These are phyloP conservation scores for Apophysomyces elegans DNA, from an alignment of 371 early-diverging fungal species.

Conservation along the genomic window DNA sequence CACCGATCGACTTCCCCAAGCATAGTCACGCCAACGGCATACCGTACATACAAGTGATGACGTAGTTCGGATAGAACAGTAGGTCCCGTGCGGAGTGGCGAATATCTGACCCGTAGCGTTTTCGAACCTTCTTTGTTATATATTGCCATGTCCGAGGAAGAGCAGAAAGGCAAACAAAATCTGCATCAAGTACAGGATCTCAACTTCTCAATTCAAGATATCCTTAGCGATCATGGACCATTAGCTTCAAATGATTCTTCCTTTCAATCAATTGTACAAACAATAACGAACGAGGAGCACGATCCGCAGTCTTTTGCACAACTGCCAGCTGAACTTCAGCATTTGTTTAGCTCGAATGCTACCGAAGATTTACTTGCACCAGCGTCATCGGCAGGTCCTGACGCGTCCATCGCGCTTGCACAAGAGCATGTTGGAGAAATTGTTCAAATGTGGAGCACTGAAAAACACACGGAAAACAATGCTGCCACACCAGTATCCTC, in stretches of 20 bases:
- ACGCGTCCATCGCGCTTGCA: not conserved
- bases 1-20: too few relatives aligned
- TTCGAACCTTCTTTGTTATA: conserved; percentile 7
- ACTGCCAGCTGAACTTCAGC: conserved; percentile 46
- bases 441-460: conserved; percentile 9
- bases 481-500: not conserved
- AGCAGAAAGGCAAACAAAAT: conserved; percentile 17
- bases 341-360: conserved; percentile 36
- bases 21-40: too few relatives aligned
- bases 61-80: too few relatives aligned
- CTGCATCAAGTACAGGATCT: conserved; percentile 21
- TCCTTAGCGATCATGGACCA: conserved; percentile 28
- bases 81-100: too few relatives aligned
- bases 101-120: not conserved
- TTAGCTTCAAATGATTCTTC: conserved; percentile 32
- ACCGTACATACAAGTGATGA: too few relatives aligned
- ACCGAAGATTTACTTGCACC: conserved; percentile 30
- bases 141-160: conserved; percentile 18
- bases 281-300: conserved; percentile 27
- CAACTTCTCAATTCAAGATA: conserved; percentile 42
- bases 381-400: conserved; percentile 15
- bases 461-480: not conserved
- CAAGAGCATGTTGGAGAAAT: conserved; percentile 7
- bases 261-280: conserved; percentile 41
- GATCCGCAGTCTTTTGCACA: conserved; percentile 34